A percentile compares a stretch with the other conserved stretches of the same genome.
Conservation (phyloP, 2,329 filamentous ascomycete genomes). For the Endoconidiophora polonica region DNA sequence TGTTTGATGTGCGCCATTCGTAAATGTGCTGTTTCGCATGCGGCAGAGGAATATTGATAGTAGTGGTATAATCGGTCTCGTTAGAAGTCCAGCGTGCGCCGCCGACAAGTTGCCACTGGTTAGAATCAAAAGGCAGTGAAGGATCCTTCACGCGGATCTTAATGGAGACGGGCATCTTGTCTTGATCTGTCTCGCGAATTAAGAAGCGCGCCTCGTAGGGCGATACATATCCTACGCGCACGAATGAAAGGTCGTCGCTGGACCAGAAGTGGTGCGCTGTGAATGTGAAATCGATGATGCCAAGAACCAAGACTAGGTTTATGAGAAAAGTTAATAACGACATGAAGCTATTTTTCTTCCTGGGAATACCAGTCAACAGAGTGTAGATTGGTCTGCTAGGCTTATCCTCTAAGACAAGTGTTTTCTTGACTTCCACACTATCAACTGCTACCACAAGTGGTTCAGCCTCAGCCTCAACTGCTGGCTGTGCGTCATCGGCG, state of each 20-base stretch:
- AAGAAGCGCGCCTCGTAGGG: slow-evolving; percentile 63
- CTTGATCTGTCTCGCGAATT: slow-evolving; percentile 64
- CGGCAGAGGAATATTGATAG: slow-evolving; percentile 45
- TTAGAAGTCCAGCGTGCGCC: slow-evolving; percentile 49
- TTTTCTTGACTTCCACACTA: slow-evolving; percentile 1
- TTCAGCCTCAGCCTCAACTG: neutral
- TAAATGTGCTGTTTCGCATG: slow-evolving; percentile 59
- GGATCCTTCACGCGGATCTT: slow-evolving; percentile 43
- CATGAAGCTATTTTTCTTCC: slow-evolving; percentile 46
- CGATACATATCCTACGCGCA: slow-evolving; percentile 74
- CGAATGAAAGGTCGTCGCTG: slow-evolving; percentile 63
- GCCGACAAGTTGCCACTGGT: slow-evolving; percentile 51
- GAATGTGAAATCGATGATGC: slow-evolving; percentile 64
- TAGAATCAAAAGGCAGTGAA: slow-evolving; percentile 34
- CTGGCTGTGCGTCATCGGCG: neutral
- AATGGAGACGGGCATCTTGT: slow-evolving; percentile 58
- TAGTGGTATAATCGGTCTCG: slow-evolving; percentile 66
- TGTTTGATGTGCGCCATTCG: slow-evolving; percentile 73
- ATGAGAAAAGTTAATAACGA: slow-evolving; percentile 53
- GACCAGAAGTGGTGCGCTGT: slow-evolving; percentile 54
- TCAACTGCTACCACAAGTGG: neutral
- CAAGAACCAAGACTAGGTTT: slow-evolving; percentile 51
- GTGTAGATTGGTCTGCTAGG: slow-evolving; percentile 42
- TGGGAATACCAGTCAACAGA: slow-evolving; percentile 61
- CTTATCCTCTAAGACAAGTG: slow-evolving; percentile 40